Base-by-base conservation (phyloP, 192 early-diverging fungal genomes). In the Rhizophlyctis rosea region DNA sequence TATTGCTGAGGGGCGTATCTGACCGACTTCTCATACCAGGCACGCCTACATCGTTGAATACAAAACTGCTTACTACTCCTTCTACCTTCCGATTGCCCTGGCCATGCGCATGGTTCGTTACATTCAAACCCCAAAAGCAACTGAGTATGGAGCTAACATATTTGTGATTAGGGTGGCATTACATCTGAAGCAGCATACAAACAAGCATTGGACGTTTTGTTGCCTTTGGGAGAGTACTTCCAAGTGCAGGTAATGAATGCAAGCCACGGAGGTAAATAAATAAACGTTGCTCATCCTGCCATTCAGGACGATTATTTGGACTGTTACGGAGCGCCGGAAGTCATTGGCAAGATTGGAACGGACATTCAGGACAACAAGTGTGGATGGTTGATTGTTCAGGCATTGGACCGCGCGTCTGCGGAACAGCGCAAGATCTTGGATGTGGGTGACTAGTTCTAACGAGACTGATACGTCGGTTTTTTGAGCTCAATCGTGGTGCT, bases 341-440 rank as follows among this genome's bases (percentile, higher is more conserved):
- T 91, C 35, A 98, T 98, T 76, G 96, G 96, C 68, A 99, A 99
- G 84, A 93, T 99, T 75, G 96, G 96, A 47, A 99, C 96, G 29
- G 96, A 99, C 71, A 99, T 99, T 53, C 88, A 97, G 79, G 95
- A 97, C 76, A 99, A 99, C 87, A 99, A 99, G 85, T 99, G 96
- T 79, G 92, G 89, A 21, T 99, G 96, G 96, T 76, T 97, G 61
- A 89, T 99, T 66, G 93, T 94, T 64, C 88, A 94, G 77, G 95
- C 95, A 0, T 81, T 99, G 24, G 78, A 74, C 63, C 81, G 76
- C 50, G 87, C 83, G 50, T 81, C 74, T n/a, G 73, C 87, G 35
- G 92, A 89, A 64, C 96, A 99, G 79, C 86, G 92, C 59, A 71
- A 87, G 75, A 34, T 91, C 1, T 83, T 97, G 9, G 88, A 90